phyloP scores from a whole-genome alignment of 768 basidiomycete genomes.

The Strobilomyces echinocephalus region DNA sequence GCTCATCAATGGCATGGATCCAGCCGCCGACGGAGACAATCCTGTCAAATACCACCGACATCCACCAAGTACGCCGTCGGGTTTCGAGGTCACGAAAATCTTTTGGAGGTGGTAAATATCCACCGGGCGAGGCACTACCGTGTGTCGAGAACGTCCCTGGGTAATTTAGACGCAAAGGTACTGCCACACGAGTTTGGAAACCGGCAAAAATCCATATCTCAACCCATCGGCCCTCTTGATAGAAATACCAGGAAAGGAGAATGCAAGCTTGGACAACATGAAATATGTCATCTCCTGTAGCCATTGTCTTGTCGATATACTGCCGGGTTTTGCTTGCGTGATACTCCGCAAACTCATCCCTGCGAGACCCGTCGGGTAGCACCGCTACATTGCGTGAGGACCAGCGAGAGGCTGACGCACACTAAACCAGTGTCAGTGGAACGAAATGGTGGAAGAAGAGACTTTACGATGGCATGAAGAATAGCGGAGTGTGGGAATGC shows the following conservation, averaged over 20 bases:
- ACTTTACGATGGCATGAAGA: slow-evolving; percentile 80
- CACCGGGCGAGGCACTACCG: slow-evolving; percentile 63
- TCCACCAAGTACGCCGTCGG: slow-evolving; percentile 85
- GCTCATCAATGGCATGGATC: slow-evolving; percentile 81
- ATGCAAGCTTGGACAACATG: slow-evolving; percentile 84
- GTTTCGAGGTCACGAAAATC: slow-evolving; percentile 73
- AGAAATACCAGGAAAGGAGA: slow-evolving; percentile 86
- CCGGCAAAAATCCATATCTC: slow-evolving; percentile 90
- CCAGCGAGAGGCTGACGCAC: slow-evolving; percentile 81
- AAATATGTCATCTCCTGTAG: slow-evolving; percentile 84
- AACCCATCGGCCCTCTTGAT: slow-evolving; percentile 85
- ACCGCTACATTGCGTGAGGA: slow-evolving; percentile 64
- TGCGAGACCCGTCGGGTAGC: slow-evolving; percentile 66
- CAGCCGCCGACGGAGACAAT: slow-evolving; percentile 79
- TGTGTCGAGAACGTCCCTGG: slow-evolving; percentile 77
- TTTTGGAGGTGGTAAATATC: slow-evolving; percentile 76
- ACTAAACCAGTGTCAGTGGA: slow-evolving; percentile 39
- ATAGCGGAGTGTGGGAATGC: slow-evolving; percentile 87
- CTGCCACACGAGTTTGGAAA: slow-evolving; percentile 76
- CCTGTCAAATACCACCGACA: slow-evolving; percentile 83
- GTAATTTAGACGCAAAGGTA: slow-evolving; percentile 79
- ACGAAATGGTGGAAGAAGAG: neutral
- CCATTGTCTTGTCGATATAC: slow-evolving; percentile 86
- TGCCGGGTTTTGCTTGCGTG: slow-evolving; percentile 84
- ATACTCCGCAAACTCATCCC: slow-evolving; percentile 84